Percentiles rank a stretch among this genome's conserved stretches.
phyloP scores from a whole-genome alignment of 1,139 yeast genomes.

The Pichia inconspicua region DNA sequence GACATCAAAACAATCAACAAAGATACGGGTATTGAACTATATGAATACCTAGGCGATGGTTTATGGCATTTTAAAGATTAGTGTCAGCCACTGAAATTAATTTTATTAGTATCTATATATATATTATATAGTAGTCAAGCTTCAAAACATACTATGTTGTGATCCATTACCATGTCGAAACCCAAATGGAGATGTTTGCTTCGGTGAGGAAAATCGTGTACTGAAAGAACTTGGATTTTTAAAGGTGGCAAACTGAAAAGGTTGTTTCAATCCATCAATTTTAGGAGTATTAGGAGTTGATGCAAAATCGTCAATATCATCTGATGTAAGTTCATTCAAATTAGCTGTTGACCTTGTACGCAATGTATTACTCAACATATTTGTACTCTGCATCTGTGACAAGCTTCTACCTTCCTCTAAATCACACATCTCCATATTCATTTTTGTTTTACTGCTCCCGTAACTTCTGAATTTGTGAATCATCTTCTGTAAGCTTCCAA shows the following conservation, averaged over 20 bases:
- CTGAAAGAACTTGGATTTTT: slow-evolving; percentile 6
- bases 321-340: slow-evolving; percentile 12
- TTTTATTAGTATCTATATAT: not conserved
- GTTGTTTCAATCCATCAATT: slow-evolving; percentile 8
- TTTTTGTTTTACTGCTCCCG: slow-evolving; percentile 2
- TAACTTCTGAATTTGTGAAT: slow-evolving; percentile 4
- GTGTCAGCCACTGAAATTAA: not conserved
- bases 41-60: slow-evolving; percentile 87
- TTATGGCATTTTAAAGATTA: slow-evolving; percentile 51
- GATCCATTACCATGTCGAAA: slow-evolving; percentile 11
- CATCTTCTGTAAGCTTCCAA: slow-evolving; percentile 11
- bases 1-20: slow-evolving; percentile 79
- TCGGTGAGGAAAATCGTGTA: not conserved
- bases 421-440: slow-evolving; percentile 8
- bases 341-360: slow-evolving; percentile 20
- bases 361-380: slow-evolving; percentile 9
- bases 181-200: not conserved
- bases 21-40: slow-evolving; percentile 83
- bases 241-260: slow-evolving; percentile 12
- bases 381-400: slow-evolving; percentile 6
- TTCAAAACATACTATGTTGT: slow-evolving; percentile 1
- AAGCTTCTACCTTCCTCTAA: slow-evolving; percentile 18
- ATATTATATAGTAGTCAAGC: not conserved
- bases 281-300: not conserved
- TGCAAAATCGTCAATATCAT: not conserved